Conservation (phyloP, 768 basidiomycete species). For the Lentinula sp. region DNA sequence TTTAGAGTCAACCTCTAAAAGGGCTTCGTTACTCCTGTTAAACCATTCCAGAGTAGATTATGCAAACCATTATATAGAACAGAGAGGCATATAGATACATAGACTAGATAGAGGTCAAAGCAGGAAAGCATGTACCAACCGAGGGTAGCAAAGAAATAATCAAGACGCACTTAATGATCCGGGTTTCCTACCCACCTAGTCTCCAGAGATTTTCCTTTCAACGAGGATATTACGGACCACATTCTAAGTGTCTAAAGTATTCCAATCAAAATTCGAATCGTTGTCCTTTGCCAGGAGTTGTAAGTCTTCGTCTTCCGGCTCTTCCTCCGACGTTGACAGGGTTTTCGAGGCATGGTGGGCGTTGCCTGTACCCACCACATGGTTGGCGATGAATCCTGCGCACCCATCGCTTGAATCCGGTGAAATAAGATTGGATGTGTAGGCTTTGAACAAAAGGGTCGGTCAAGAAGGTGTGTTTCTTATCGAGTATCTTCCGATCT, state of each 20-base stretch:
- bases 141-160: background rate
- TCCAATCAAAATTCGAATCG: background rate
- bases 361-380: background rate
- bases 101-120: too few relatives aligned
- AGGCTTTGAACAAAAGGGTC: background rate
- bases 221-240: background rate
- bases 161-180: too few relatives aligned
- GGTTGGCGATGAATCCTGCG: background rate
- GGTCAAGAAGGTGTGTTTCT: background rate
- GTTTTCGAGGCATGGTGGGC: background rate
- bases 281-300: background rate
- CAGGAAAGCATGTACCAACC: too few relatives aligned
- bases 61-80: too few relatives aligned
- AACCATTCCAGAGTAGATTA: too few relatives aligned
- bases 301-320: background rate
- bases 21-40: too few relatives aligned
- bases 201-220: background rate
- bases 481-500: background rate
- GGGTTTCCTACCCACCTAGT: background rate
- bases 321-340: background rate
- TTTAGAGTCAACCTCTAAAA: too few relatives aligned
- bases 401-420: background rate
- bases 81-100: too few relatives aligned
- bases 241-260: background rate
- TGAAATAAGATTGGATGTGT: background rate